Evolutionary conservation across 1,284 basidiomycete species (phyloP), one percentile per base, ranked within the genome.

Genomic region (Xerocomus minutiporus): DNA sequence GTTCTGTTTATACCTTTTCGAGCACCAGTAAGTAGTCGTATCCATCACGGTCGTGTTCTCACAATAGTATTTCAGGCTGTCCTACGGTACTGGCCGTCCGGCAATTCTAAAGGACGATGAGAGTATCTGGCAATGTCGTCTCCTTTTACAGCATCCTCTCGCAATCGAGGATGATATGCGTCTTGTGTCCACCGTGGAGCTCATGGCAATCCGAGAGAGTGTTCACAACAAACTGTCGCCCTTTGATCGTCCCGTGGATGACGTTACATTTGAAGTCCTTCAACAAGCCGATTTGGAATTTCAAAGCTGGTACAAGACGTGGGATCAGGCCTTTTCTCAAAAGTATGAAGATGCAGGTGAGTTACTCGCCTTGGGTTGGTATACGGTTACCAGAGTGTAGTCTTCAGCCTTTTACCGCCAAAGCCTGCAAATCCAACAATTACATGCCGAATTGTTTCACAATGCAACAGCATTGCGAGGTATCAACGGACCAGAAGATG

Each of bases 151-250:
- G 59, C 93, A 96, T 66, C 93, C 93, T 13, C 74, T 95, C 20
- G 83, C 91, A 7, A 91, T 94, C 59, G 87, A 92, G 60, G 93
- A 95, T 57, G 93, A 97, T 62, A 93, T 92, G 80, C 84, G 93
- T 41, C 81, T 97, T n/a, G 90, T 96, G 17, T 94, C 93, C 7
- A 95, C 91, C 1, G 89, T 93, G 20, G 91, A 91, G 62, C 77
- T 91, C 50, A 88, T 91, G 81, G 81, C 81, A n/a, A 82, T 91
- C 57, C 82, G 89, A 47, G 88, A 91, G 65, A 75, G 82, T 34
- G 76, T 89, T 5, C 81, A 88, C 60, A 88, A 89, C 63, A 79
- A 78, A 11, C 71, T 91, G 36, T 77, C 82, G 29, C 85, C 84
- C 15, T 79, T 82, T 44, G 86, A 90, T 59, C 78, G 79, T 3